Evolutionary conservation across 2,329 filamentous ascomycete genomes (phyloP).

Genomic region (Pestalotiopsis fici): DNA sequence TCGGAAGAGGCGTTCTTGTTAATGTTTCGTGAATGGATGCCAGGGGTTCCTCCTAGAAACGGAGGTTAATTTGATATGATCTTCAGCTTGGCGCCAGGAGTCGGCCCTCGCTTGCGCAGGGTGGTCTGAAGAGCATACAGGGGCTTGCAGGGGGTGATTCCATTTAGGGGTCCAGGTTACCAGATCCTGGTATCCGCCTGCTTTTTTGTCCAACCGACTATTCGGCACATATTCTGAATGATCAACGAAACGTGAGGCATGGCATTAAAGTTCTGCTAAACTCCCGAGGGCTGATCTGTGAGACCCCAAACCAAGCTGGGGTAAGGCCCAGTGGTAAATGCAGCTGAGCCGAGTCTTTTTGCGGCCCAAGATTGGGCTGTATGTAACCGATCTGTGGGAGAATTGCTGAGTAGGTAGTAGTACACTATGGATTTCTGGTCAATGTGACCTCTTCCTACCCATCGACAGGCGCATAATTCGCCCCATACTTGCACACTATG

Average conservation of each 20-base stretch:
- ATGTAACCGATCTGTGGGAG: neutral
- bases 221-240: slow-evolving; percentile 13
- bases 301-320: slow-evolving; percentile 21
- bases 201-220: slow-evolving; percentile 4
- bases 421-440: neutral
- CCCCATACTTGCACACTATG: neutral
- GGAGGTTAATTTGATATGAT: slow-evolving; percentile 28
- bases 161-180: slow-evolving; percentile 17
- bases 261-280: slow-evolving; percentile 12
- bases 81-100: slow-evolving; percentile 25
- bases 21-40: neutral
- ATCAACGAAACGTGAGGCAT: slow-evolving; percentile 15
- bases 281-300: slow-evolving; percentile 21
- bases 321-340: slow-evolving; percentile 12
- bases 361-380: neutral
- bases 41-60: slow-evolving; percentile 19
- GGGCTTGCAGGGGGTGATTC: slow-evolving; percentile 17
- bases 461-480: neutral
- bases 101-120: slow-evolving; percentile 25
- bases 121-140: slow-evolving; percentile 20
- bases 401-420: neutral
- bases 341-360: neutral
- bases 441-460: neutral
- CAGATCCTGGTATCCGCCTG: slow-evolving; percentile 22
- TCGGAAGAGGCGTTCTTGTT: slow-evolving; percentile 3